Base-by-base conservation (phyloP, 2,329 filamentous ascomycete genomes). In the Diaporthe vexans region DNA sequence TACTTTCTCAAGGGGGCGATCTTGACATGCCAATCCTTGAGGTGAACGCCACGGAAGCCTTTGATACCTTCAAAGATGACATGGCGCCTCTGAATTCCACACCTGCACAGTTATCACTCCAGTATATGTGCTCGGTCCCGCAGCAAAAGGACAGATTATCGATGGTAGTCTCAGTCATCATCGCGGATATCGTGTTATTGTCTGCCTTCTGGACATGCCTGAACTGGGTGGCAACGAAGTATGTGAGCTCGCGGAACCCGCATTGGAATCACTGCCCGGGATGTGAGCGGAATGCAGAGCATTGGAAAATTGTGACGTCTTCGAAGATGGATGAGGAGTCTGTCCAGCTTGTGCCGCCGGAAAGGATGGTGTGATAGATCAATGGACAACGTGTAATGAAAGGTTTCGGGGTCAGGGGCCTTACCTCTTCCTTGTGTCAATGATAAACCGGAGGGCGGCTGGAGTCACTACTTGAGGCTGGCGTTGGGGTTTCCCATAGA, bases 121-220 rank as follows among this genome's bases (percentile, higher is more conserved):
- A 67, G 13, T 67, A 67, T 52, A 46, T 67, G 10, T 67, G 61
- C 61, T 67, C 61, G 21, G 61, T 51, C 3, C 61, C 43, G 13
- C 37, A 67, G 61, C 11, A 67, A 13, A 65, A 48, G 29, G 61
- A 67, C 2, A 51, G 43, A 3, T n/a, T 24, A 13, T 51, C 61
- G 0, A 52, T 67, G 61, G 61, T 67, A 21, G 11, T 65, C 1
- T 67, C 61, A 15, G 37, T 67, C 10, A 37, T 67, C 21, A 67
- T 67, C 61, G 61, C 43, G 0, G 43, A 67, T 52, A 7, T 67
- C 1, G 61, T 67, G 21, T 15, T 67, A 13, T 19, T 67, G 29
- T 67, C 61, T 7, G 61, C 61, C 17, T 67, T 67, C 43, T 67
- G 61, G 61, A 3, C 24, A 21, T 24, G 11, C 3, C 21, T 65